Evolutionary conservation across 2,329 filamentous ascomycete species (phyloP).

Genomic region (Calycina marina): DNA sequence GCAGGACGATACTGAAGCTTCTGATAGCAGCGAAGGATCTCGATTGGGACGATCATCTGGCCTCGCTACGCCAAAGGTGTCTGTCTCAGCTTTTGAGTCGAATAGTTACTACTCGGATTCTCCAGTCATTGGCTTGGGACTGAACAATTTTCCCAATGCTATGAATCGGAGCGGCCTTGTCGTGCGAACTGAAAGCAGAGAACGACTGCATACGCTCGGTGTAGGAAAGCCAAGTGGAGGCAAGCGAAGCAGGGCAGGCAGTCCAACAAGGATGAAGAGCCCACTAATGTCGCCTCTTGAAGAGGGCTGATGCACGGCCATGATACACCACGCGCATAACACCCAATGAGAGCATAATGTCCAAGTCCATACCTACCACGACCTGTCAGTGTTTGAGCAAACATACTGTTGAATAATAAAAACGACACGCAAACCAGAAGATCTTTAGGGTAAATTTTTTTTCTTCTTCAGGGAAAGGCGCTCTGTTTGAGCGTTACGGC

Average conservation of each 20-base stretch:
- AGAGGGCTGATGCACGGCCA: constrained; percentile 25
- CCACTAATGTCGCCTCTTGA: constrained; percentile 36
- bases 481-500: too few species aligned
- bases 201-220: constrained; percentile 49
- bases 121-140: constrained; percentile 13
- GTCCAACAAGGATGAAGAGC: constrained; percentile 38
- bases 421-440: too few species aligned
- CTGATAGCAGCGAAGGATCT: constrained; percentile 44
- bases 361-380: too few species aligned
- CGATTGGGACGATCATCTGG: constrained; percentile 48
- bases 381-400: too few species aligned
- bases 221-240: constrained; percentile 34
- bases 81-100: constrained; percentile 34
- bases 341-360: too few species aligned
- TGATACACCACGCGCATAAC: too few species aligned
- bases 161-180: constrained; percentile 60
- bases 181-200: constrained; percentile 72
- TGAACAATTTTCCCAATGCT: constrained; percentile 22
- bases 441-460: too few species aligned
- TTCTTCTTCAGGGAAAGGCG: too few species aligned
- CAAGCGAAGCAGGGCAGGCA: constrained; percentile 30
- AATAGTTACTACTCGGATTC: constrained; percentile 17
- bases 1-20: constrained; percentile 46
- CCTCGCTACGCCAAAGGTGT: constrained; percentile 50
- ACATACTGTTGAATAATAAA: too few species aligned